These are phyloP conservation scores for Daldinia childiae DNA, from an alignment of 495 filamentous ascomycete genomes.

Conservation along the genomic window DNA sequence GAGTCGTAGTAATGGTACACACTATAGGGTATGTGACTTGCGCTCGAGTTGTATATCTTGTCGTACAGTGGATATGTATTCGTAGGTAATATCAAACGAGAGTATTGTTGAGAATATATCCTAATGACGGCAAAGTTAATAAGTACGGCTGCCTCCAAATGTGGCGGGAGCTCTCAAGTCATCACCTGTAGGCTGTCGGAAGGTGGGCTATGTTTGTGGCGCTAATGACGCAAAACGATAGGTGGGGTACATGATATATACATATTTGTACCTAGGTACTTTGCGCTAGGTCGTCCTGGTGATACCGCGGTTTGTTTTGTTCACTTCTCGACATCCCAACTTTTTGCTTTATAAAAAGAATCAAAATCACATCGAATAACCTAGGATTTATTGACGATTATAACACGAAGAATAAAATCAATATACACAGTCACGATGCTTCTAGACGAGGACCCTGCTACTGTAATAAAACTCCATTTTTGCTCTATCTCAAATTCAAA, in stretches of 20 bases:
- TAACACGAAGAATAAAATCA: neutral
- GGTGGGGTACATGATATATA: neutral
- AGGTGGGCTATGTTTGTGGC: slow-evolving; percentile 56
- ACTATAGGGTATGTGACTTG: slow-evolving; percentile 4
- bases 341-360: neutral
- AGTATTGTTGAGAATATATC: neutral
- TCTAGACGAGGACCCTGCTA: slow-evolving; percentile 93
- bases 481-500: slow-evolving; percentile 11
- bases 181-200: slow-evolving; percentile 12
- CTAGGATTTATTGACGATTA: neutral
- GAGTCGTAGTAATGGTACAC: neutral
- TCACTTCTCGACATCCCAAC: slow-evolving; percentile 5
- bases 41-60: slow-evolving; percentile 5
- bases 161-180: slow-evolving; percentile 51
- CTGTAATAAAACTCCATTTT: slow-evolving; percentile 60
- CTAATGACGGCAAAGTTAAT: slow-evolving; percentile 5
- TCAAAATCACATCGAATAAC: neutral
- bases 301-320: slow-evolving; percentile 40
- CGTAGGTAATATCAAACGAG: slow-evolving; percentile 49
- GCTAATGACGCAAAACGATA: slow-evolving; percentile 55
- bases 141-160: slow-evolving; percentile 38
- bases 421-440: slow-evolving; percentile 71
- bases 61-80: slow-evolving; percentile 4
- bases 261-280: too few relatives aligned
- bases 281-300: slow-evolving; percentile 32